phyloP scores from a whole-genome alignment of 2,329 filamentous ascomycete genomes.

The Fusarium hainanense region DNA sequence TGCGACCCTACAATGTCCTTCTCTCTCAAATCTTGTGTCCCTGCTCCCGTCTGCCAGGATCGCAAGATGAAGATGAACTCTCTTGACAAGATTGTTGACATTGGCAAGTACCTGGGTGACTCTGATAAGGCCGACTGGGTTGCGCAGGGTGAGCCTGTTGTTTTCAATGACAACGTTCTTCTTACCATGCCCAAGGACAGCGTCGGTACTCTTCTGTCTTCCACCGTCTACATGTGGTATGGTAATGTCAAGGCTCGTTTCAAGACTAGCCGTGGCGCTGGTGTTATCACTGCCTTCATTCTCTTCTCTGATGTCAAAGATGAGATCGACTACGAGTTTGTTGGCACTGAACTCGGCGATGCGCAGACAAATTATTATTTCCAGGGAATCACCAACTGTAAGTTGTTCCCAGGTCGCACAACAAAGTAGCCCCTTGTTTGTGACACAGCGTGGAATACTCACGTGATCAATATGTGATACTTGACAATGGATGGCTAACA shows the following conservation, averaged over 20 bases:
- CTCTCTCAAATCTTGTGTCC: constrained; percentile 84
- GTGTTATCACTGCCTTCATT: constrained; percentile 98
- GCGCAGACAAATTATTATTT: constrained; percentile 98
- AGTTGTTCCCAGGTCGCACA: constrained; percentile 50
- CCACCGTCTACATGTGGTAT: constrained; percentile 94
- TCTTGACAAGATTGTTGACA: constrained; percentile 74
- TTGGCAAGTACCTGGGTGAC: constrained; percentile 89
- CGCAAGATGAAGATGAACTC: constrained; percentile 78
- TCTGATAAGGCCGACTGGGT: constrained; percentile 86
- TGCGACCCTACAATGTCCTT: constrained; percentile 91
- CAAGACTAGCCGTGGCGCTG: constrained; percentile 84
- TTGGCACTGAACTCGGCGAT: constrained; percentile 79
- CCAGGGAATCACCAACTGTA: constrained; percentile 92
- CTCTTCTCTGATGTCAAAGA: constrained; percentile 95
- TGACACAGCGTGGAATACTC: constrained; percentile 2
- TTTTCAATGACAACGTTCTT: constrained; percentile 75
- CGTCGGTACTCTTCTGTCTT: constrained; percentile 86
- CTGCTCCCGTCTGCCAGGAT: constrained; percentile 83
- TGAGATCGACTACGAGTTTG: constrained; percentile 97
- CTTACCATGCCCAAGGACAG: constrained; percentile 90
- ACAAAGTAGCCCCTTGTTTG: constrained; percentile 7
- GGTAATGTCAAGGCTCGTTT: constrained; percentile 88
- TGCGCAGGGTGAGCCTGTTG: constrained; percentile 78
- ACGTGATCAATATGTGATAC: constrained; percentile 15
- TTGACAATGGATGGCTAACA: constrained; percentile 21